Conservation (phyloP, 441 rosid genomes). For the Eruca vesicaria region DNA sequence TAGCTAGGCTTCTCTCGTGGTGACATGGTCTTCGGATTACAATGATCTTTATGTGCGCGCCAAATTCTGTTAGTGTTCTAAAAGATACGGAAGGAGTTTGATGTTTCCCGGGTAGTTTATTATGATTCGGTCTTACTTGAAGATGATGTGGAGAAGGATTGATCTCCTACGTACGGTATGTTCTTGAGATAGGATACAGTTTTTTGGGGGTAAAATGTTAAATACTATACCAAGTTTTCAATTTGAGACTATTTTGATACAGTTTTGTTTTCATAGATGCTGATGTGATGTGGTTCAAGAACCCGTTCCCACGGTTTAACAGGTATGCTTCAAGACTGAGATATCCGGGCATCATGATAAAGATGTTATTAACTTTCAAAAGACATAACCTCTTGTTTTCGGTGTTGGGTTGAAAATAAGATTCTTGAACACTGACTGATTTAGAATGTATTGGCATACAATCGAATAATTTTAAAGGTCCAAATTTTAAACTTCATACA, state of each 20-base stretch:
- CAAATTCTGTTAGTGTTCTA: too few relatives aligned
- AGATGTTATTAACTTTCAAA: too few relatives aligned
- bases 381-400: background rate
- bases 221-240: too few relatives aligned
- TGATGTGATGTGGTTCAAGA: conserved; percentile 90
- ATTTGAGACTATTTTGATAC: too few relatives aligned
- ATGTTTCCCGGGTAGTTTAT: conserved; percentile 54
- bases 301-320: conserved; percentile 66
- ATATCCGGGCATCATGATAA: too few relatives aligned
- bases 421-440: conserved; percentile 54
- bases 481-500: background rate
- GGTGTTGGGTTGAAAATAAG: conserved; percentile 54
- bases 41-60: too few relatives aligned
- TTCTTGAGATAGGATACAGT: conserved; percentile 75
- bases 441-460: background rate
- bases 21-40: too few relatives aligned
- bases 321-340: too few relatives aligned
- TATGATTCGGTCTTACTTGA: conserved; percentile 66
- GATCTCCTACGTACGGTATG: conserved; percentile 55
- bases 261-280: conserved; percentile 82
- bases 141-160: conserved; percentile 80
- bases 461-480: background rate
- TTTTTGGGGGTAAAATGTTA: too few relatives aligned
- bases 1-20: too few relatives aligned
- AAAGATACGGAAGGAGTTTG: conserved; percentile 46